phyloP scores from a whole-genome alignment of 1,284 basidiomycete genomes.

The Cerioporus squamosus region DNA sequence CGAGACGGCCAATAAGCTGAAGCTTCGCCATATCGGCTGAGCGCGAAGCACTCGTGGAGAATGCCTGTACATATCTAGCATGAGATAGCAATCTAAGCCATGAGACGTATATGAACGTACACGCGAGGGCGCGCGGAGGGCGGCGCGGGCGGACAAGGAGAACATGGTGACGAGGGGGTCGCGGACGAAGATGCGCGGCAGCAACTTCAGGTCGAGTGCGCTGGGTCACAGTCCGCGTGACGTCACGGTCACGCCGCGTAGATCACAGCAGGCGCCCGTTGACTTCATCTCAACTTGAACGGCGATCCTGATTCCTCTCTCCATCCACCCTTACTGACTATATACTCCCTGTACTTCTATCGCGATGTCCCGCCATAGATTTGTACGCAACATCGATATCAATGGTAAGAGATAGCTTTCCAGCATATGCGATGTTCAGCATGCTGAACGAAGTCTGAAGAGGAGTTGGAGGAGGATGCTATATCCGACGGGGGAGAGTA shows the following conservation, averaged over 20 bases:
- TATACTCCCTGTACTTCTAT: conserved; percentile 14
- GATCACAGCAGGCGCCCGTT: neutral
- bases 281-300: conserved; percentile 12
- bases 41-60: conserved; percentile 63
- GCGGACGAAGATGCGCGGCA: neutral
- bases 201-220: neutral
- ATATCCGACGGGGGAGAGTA: conserved; percentile 69
- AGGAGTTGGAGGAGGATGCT: conserved; percentile 77
- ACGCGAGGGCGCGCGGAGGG: conserved; percentile 48
- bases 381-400: conserved; percentile 88
- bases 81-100: neutral
- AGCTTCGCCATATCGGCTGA: conserved; percentile 72
- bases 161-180: conserved; percentile 45
- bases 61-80: conserved; percentile 51
- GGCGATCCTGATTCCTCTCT: too few species aligned
- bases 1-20: conserved; percentile 74
- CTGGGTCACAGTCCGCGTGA: conserved; percentile 12
- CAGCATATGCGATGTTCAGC: neutral
- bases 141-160: conserved; percentile 46
- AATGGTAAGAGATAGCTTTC: conserved; percentile 56
- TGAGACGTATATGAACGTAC: conserved; percentile 43
- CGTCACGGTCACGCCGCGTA: conserved; percentile 13
- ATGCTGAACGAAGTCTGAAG: conserved; percentile 40
- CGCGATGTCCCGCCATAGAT: conserved; percentile 87
- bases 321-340: conserved; percentile 5